Percentiles rank a stretch among this genome's conserved stretches.
Evolutionary conservation across 2,329 filamentous ascomycete genomes (phyloP).

Genomic region (Dactylellina drechsleri): DNA sequence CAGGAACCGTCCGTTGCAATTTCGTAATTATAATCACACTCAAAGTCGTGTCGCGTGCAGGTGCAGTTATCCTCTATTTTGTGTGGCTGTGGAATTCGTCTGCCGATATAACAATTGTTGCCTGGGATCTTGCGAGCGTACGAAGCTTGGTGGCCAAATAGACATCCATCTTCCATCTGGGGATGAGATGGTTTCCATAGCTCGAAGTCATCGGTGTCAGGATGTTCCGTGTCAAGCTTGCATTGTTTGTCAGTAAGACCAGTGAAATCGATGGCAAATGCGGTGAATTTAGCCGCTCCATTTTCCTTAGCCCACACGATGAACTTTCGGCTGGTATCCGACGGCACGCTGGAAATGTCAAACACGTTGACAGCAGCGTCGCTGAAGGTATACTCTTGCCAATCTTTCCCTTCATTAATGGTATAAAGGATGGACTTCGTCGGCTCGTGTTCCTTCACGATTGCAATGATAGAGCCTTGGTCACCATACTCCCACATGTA

Average conservation of each 20-base stretch:
- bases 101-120: conserved; percentile 82
- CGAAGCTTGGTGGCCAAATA: conserved; percentile 89
- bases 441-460: conserved; percentile 76
- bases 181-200: conserved; percentile 91
- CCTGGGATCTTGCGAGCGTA: conserved; percentile 91
- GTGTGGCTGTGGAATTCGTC: conserved; percentile 76
- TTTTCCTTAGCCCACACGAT: conserved; percentile 80
- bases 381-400: conserved; percentile 78
- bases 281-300: conserved; percentile 69
- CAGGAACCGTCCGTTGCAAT: conserved; percentile 81
- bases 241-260: conserved; percentile 80
- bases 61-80: conserved; percentile 78
- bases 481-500: conserved; percentile 97
- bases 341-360: conserved; percentile 87
- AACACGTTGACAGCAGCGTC: conserved; percentile 74
- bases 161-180: conserved; percentile 77
- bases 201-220: conserved; percentile 75
- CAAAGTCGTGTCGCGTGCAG: conserved; percentile 86
- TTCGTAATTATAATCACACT: conserved; percentile 97
- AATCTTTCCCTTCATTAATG: conserved; percentile 80
- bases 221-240: conserved; percentile 67
- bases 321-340: conserved; percentile 90
- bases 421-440: conserved; percentile 79
- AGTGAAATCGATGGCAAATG: conserved; percentile 88
- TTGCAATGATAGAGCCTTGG: conserved; percentile 89